Percentiles rank a stretch among this genome's conserved stretches.
Conservation (phyloP, 2,329 filamentous ascomycete genomes). For the Thielaviopsis euricoi region DNA sequence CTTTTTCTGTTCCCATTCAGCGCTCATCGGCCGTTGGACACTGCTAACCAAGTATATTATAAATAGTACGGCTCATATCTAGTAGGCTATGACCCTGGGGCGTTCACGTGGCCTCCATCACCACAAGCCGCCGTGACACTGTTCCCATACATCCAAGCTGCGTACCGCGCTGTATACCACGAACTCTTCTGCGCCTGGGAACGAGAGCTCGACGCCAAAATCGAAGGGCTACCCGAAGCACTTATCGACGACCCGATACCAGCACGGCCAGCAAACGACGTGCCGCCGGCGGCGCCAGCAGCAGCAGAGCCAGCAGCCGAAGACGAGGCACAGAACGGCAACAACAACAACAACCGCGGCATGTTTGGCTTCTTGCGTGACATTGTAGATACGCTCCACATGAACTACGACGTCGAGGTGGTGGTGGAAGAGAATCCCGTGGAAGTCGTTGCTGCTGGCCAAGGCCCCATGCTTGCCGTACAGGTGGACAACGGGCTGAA, state of each 20-base stretch:
- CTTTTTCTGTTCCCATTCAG: neutral
- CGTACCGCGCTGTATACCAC: constrained; percentile 31
- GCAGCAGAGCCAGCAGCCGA: neutral
- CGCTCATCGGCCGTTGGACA: neutral
- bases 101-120: constrained; percentile 36
- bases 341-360: constrained; percentile 15
- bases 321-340: constrained; percentile 14
- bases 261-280: no score
- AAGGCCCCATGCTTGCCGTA: no score
- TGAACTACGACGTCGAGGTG: constrained; percentile 12
- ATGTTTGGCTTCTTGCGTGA: neutral
- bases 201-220: constrained; percentile 28
- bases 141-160: constrained; percentile 29
- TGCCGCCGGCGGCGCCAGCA: neutral
- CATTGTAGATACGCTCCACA: constrained; percentile 1
- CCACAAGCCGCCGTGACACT: constrained; percentile 32
- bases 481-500: constrained; percentile 6
- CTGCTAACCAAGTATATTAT: constrained; percentile 19
- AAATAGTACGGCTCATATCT: constrained; percentile 31
- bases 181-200: constrained; percentile 31
- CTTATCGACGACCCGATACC: constrained; percentile 14
- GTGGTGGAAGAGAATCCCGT: constrained; percentile 14
- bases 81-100: constrained; percentile 27
- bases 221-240: constrained; percentile 22
- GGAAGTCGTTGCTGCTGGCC: constrained; percentile 16